A percentile compares a stretch with the other conserved stretches of the same genome.
Evolutionary conservation across 306 rosid genomes (phyloP).

Genomic region (Fagus crenata): DNA sequence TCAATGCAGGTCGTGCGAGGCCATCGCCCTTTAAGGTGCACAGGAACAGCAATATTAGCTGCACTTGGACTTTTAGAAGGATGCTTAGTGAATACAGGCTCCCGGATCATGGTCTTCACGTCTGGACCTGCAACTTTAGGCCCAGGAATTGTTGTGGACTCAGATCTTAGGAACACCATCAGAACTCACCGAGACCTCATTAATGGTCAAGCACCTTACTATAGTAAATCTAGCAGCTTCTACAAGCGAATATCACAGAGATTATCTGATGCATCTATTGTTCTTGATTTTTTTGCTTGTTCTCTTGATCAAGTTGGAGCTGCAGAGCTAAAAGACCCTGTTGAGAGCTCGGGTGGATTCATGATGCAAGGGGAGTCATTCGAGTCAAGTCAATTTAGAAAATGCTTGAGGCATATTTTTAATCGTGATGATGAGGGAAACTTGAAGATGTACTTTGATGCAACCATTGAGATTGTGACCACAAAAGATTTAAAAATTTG

Average conservation of each 20-base stretch:
- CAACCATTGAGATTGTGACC: conserved; percentile 78
- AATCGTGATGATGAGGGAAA: conserved; percentile 52
- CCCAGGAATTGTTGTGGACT: conserved; percentile 69
- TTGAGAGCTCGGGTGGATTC: conserved; percentile 79
- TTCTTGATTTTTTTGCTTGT: conserved; percentile 77
- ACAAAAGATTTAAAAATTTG: conserved; percentile 77
- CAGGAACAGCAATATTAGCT: conserved; percentile 77
- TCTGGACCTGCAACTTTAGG: conserved; percentile 87
- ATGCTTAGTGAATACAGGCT: conserved; percentile 58
- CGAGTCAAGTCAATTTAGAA: conserved; percentile 64
- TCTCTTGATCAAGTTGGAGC: conserved; percentile 92
- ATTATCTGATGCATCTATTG: conserved; percentile 55
- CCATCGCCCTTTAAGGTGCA: conserved; percentile 66
- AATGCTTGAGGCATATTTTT: conserved; percentile 64
- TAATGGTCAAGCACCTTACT: conserved; percentile 52
- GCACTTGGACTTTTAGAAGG: conserved; percentile 82
- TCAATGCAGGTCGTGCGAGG: conserved; percentile 26
- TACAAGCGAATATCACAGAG: conserved; percentile 53
- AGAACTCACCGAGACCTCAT: conserved; percentile 75
- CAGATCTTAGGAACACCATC: conserved; percentile 53
- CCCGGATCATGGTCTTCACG: conserved; percentile 83
- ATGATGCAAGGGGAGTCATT: conserved; percentile 79
- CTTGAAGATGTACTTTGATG: conserved; percentile 72
- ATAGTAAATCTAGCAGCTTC: conserved; percentile 55
- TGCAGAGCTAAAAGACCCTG: conserved; percentile 63